These are phyloP conservation scores for Rauvolfia tetraphylla DNA, from an alignment of 257 asterid species.

Conservation along the genomic window DNA sequence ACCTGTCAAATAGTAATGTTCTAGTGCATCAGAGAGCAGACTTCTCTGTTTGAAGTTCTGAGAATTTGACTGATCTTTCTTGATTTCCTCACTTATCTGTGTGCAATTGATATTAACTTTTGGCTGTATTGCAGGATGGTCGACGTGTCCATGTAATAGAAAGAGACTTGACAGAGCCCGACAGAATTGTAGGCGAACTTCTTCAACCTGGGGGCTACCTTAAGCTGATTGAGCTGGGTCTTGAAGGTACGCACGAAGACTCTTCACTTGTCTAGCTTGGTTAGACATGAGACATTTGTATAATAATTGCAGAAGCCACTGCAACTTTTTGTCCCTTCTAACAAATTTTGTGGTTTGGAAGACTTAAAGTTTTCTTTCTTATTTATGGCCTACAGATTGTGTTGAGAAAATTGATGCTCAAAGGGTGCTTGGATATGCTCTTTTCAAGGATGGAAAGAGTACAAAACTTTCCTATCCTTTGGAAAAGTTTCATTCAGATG, in stretches of 20 bases:
- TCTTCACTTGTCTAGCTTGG: background rate
- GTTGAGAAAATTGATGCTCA: conserved; percentile 55
- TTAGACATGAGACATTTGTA: background rate
- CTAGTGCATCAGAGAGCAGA: background rate
- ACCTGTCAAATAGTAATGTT: background rate
- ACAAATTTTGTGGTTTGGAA: background rate
- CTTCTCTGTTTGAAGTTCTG: background rate
- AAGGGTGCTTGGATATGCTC: conserved; percentile 49
- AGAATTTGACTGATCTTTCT: background rate
- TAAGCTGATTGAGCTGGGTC: conserved; percentile 41
- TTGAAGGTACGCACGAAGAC: conserved; percentile 23
- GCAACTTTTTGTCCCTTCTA: background rate
- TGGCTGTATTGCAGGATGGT: conserved; percentile 34
- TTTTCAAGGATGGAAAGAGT: conserved; percentile 47
- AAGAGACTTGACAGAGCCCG: conserved; percentile 43
- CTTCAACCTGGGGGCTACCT: conserved; percentile 50
- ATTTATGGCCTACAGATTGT: conserved; percentile 36
- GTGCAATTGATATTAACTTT: background rate
- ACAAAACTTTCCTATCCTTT: conserved; percentile 44
- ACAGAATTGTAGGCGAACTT: conserved; percentile 43
- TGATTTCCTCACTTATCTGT: background rate
- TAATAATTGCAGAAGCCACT: background rate
- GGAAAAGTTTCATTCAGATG: conserved; percentile 35
- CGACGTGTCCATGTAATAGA: conserved; percentile 40
- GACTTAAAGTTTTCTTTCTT: background rate